Evolutionary conservation across 257 asterid genomes (phyloP), one percentile per base, ranked within the genome.

Genomic region (Solanum etuberosum): DNA sequence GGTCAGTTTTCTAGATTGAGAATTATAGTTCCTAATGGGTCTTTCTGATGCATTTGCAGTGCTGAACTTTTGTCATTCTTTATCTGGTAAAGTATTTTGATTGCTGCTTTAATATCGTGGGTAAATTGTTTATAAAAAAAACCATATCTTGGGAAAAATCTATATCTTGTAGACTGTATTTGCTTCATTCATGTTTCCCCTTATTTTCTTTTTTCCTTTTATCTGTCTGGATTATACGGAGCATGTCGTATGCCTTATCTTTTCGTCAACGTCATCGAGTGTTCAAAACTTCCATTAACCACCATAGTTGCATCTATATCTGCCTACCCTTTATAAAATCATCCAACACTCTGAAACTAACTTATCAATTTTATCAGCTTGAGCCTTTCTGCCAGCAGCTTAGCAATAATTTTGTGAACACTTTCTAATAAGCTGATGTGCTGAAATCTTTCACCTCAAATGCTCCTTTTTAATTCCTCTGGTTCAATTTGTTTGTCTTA

Each of bases 1-100:
- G 98, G 99, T 94, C 83, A 21, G 92, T 87, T 80, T 80, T 46
- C 84, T 43, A 46, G 27, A 27, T 48, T 51, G 40, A 29, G 35
- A n/a, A 63, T 87, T 67, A 67, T 72, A 27, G 38, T 35, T 83
- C 48, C 51, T 65, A 32, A 59, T 68, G 54, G 37, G 12, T 40
- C 37, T 51, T 77, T 76, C 23, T 76, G 83, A 76, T 76, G 83
- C 83, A 38, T 76, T 76, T 38, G 83, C 83, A 23, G 21, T 74
- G 48, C 29, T 37, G 23, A 43, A 23, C 34, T 25, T 68, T 72
- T 38, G 37, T 48, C 32, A 21, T 38, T 84, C 25, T 57, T 38
- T 65, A 73, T 65, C 80, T 51, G 68, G 13, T 84, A 2, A 83
- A 35, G 59, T 51, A 38, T 40, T 42, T 87, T 87, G 67, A 7